phyloP scores from a whole-genome alignment of 1,139 yeast species.

The Protomyces lactucae-debilis region DNA sequence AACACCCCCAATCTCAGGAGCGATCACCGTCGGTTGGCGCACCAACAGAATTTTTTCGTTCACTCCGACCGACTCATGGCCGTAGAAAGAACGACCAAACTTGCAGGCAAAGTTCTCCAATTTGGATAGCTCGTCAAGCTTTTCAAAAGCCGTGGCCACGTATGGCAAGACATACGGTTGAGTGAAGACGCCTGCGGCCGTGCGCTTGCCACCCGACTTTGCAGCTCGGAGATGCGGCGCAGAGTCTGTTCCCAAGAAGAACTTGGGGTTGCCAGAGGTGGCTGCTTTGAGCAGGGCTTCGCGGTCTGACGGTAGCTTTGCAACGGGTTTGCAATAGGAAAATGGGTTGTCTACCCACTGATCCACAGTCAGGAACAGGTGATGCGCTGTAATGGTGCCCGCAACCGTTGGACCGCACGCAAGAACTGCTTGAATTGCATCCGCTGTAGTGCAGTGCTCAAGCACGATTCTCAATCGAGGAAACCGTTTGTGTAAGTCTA shows the following conservation, averaged over 20 bases:
- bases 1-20: constrained; percentile 56
- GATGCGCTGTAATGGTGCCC: constrained; percentile 95
- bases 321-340: constrained; percentile 96
- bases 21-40: constrained; percentile 52
- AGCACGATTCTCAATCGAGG: constrained; percentile 81
- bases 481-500: constrained; percentile 70
- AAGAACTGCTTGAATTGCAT: constrained; percentile 72
- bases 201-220: constrained; percentile 57
- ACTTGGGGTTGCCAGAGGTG: constrained; percentile 83
- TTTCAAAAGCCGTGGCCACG: constrained; percentile 79
- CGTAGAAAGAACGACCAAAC: constrained; percentile 68
- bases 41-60: constrained; percentile 52
- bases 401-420: constrained; percentile 71
- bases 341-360: constrained; percentile 96
- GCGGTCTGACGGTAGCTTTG: constrained; percentile 81
- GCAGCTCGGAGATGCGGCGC: constrained; percentile 89
- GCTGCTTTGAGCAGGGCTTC: constrained; percentile 81
- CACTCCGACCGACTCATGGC: constrained; percentile 39
- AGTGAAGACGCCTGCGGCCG: constrained; percentile 92
- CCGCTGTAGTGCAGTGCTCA: constrained; percentile 92
- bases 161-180: constrained; percentile 79
- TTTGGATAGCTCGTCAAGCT: constrained; percentile 55
- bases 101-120: constrained; percentile 71
- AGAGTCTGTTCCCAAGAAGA: constrained; percentile 94
- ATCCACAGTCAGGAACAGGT: constrained; percentile 78